Evolutionary conservation across 805 yeast genomes (phyloP).

Genomic region (Torulaspora gathmanii): DNA sequence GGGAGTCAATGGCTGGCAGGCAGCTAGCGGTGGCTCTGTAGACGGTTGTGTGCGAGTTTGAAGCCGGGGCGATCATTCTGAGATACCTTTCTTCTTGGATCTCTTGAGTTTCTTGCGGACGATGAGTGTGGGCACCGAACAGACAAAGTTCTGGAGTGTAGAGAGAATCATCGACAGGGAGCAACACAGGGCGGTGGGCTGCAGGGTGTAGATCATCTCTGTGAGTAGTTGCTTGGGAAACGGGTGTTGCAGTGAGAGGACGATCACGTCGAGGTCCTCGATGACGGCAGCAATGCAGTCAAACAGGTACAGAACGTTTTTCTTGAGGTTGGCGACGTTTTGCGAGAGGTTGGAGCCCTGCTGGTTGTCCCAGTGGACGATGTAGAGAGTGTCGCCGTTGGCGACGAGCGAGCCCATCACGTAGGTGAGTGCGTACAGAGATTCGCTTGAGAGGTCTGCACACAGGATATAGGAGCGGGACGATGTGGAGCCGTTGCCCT

Average conservation of each 20-base stretch:
- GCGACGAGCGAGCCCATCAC: constrained; percentile 78
- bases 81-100: constrained; percentile 27
- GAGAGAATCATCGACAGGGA: constrained; percentile 30
- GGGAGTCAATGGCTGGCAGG: not conserved
- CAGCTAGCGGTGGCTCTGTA: not conserved
- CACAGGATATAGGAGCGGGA: constrained; percentile 65
- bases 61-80: constrained; percentile 13
- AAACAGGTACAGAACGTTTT: constrained; percentile 25
- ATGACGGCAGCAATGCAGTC: constrained; percentile 30
- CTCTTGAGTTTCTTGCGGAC: constrained; percentile 33
- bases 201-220: constrained; percentile 36
- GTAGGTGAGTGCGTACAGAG: constrained; percentile 81
- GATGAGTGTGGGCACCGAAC: constrained; percentile 34
- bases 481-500: constrained; percentile 17
- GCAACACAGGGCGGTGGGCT: constrained; percentile 32
- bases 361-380: constrained; percentile 41
- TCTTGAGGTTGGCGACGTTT: constrained; percentile 19
- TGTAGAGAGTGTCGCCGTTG: constrained; percentile 75
- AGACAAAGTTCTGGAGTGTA: constrained; percentile 32
- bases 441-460: constrained; percentile 78
- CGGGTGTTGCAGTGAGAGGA: constrained; percentile 37
- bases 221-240: constrained; percentile 39
- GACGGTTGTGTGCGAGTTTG: not conserved
- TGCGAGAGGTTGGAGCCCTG: constrained; percentile 9
- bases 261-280: constrained; percentile 29